Base-by-base conservation (phyloP, 768 basidiomycete species). In the Wakefieldia striispora region DNA sequence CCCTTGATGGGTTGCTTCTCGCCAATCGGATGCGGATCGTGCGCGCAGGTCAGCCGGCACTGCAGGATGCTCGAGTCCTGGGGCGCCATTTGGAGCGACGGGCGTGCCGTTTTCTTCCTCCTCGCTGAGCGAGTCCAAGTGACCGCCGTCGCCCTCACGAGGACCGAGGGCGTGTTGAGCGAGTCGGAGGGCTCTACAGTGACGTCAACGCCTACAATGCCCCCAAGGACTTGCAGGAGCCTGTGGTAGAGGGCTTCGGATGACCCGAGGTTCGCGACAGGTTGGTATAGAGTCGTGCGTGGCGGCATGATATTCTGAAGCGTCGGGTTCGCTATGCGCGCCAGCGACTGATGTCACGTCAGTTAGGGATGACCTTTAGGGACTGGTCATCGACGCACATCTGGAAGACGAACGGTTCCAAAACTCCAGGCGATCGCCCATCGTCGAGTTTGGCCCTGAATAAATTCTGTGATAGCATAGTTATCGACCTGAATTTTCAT, bases 391-490 rank as follows among this genome's bases (percentile, higher is more conserved):
- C 11, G 24, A 73, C 89, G 44, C 63, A 94, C 95, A 54, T 97
- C 92, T 1, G 91, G 84, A 26, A 97, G 69, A 7, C 82, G 81
- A 13, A 64, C 64, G 24, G 78, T 75, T 2, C 69, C 72, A 46
- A 85, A 83, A 0, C 89, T 93, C 95, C 95, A 97, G 0, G 80
- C 91, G 2, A 98, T 68, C 0, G 86, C 90, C 93, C 94, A 98
- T n/a, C 97, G 80, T 2, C 86, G 77, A 0, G 95, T 97, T 48
- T 86, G 81, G 1, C 95, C 91, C 68, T 93, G 93, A 3, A 85
- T 72, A 40, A 95, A 86, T 56, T 92, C 86, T 0, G 84, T 84
- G 39, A 97, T 72, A 0, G 83, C 88, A 65, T 95, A 98, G 67
- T 97, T 97, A 27, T 80, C 72, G 38, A 97, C 80, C 92, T 97